Evolutionary conservation across 140 eudicot genomes (phyloP).

Genomic region (Oenanthe javanica): DNA sequence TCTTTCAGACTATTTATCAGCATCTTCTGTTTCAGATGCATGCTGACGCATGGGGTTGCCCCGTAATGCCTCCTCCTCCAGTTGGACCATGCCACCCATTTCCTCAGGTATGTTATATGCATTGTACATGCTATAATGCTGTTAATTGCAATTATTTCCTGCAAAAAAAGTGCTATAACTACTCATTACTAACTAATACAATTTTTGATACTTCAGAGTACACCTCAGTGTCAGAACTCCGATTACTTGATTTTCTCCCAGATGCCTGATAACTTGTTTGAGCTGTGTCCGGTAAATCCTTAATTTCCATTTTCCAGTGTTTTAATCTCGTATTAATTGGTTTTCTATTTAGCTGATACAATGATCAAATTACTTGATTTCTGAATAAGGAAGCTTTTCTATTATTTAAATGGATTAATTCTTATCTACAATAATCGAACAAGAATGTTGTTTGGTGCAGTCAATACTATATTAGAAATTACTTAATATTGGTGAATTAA

Average conservation of each 20-base stretch:
- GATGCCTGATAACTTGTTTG: constrained; percentile 27
- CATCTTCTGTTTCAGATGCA: constrained; percentile 37
- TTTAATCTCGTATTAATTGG: not conserved
- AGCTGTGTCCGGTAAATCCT: constrained; percentile 41
- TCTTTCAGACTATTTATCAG: not conserved
- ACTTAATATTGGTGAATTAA: not conserved
- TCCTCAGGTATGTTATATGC: constrained; percentile 39
- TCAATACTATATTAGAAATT: not conserved
- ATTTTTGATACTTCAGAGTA: constrained; percentile 29
- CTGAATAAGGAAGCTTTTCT: not conserved
- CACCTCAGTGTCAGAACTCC: constrained; percentile 26
- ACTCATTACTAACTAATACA: not conserved
- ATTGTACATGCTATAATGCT: not conserved
- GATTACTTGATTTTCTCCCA: constrained; percentile 24
- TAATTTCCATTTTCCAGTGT: not conserved
- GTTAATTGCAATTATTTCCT: not conserved
- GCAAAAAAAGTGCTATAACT: not conserved
- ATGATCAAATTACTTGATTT: not conserved
- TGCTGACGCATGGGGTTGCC: constrained; percentile 86
- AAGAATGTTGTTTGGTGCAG: not conserved
- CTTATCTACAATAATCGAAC: not conserved
- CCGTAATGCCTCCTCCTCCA: constrained; percentile 38
- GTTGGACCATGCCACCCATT: constrained; percentile 23
- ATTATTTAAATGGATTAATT: not conserved
- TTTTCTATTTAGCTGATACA: not conserved